Base-by-base conservation (phyloP, 495 filamentous ascomycete genomes). In the Collariella sp. region DNA sequence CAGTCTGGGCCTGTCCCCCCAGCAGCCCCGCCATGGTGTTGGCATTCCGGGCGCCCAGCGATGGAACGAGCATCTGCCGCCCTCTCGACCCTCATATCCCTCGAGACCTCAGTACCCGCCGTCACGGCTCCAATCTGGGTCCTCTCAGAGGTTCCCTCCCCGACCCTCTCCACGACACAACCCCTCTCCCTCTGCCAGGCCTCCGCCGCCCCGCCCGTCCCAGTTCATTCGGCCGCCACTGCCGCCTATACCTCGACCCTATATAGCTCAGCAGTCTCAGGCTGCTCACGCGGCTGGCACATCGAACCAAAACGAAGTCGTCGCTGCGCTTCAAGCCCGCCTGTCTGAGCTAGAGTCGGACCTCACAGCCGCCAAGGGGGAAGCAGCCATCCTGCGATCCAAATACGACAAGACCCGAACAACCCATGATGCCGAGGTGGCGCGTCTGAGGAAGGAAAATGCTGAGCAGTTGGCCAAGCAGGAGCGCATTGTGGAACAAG, bases 351-450 rank as follows among this genome's bases (percentile, higher is more conserved):
- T 76, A 5, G 63, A 73, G 56, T 62, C 69, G 0, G 68, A 75
- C 56, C 67, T 76, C 19, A 75, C 63, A 20, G 64, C 72, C 1
- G 65, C 72, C 48, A 69, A 67, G 38, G 78, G 78, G 9, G 78
- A 81, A 48, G 74, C 76, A 41, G 66, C 74, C 31, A 76, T 81
- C 36, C 62, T 81, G 13, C 71, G 78, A n/a, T 76, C 72, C 53
- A 77, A 76, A 29, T 67, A 72, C 52, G 75, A 78, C 44, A 75
- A 72, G 52, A 43, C 55, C 1, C 49, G 62, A 9, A 46, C 51
- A 2, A 58, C 54, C 0, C 68, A 77, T 56, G 76, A 79, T 4
- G 66, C 65, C 16, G 75, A 79, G 50, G 52, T 80, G 38, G 62
- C 66, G 15, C 60, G 69, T 1, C 55, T 80, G 20, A 74, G 67